phyloP scores from a whole-genome alignment of 2,329 filamentous ascomycete species.

The Ophiostoma tasmaniense region DNA sequence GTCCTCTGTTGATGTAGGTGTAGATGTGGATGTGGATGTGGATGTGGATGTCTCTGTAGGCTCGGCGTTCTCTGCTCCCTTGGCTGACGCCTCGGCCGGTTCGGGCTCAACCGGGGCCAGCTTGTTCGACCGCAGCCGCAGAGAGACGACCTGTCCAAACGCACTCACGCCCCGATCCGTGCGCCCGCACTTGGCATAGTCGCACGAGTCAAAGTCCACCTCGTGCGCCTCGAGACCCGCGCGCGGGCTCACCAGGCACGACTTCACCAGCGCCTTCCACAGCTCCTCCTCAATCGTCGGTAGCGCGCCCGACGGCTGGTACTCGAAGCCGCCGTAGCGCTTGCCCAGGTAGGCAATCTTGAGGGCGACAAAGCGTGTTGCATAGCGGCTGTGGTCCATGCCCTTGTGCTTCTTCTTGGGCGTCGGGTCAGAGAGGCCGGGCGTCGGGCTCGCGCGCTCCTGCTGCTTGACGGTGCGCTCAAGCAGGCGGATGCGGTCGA shows the following conservation, averaged over 20 bases:
- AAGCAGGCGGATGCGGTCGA: conserved; percentile 20
- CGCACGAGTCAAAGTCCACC: conserved; percentile 72
- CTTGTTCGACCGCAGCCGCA: conserved; percentile 68
- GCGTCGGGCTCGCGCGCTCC: neutral
- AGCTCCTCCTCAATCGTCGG: conserved; percentile 88
- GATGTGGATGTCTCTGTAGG: neutral
- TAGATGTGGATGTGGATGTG: neutral
- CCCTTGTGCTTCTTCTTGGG: conserved; percentile 38
- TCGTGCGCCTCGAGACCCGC: conserved; percentile 37
- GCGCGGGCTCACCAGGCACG: conserved; percentile 69
- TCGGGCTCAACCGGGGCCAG: neutral
- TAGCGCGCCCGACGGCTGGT: conserved; percentile 61
- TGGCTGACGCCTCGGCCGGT: conserved; percentile 28
- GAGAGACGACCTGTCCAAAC: conserved; percentile 87
- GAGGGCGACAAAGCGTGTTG: conserved; percentile 75
- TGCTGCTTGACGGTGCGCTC: conserved; percentile 14
- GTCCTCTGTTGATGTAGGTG: neutral
- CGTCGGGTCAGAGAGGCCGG: neutral
- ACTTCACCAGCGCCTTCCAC: conserved; percentile 81
- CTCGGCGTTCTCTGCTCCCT: conserved; percentile 30
- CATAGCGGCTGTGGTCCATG: conserved; percentile 74
- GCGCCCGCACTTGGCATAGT: conserved; percentile 91
- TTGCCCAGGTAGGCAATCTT: conserved; percentile 92
- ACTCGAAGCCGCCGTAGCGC: conserved; percentile 88
- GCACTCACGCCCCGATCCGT: conserved; percentile 92